Percentiles rank a stretch among this genome's conserved stretches.
phyloP scores from a whole-genome alignment of 306 rosid genomes.

The Prunus fruticosa region DNA sequence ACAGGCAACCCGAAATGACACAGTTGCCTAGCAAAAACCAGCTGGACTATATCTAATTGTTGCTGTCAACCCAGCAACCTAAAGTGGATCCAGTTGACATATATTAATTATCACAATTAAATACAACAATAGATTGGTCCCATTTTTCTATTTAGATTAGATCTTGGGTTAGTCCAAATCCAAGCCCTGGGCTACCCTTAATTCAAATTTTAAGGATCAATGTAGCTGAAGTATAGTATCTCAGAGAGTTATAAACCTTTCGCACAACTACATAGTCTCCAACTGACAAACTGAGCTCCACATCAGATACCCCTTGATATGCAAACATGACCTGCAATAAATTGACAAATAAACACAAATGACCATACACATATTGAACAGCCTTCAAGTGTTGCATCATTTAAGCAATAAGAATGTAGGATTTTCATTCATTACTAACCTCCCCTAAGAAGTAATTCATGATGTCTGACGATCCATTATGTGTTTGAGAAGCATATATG shows the following conservation, averaged over 20 bases:
- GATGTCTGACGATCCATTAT: conserved; percentile 68
- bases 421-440: conserved; percentile 38
- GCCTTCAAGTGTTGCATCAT: conserved; percentile 5
- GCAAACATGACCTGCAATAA: conserved; percentile 68
- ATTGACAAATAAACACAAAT: conserved; percentile 16
- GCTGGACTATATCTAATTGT: not conserved
- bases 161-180: not conserved
- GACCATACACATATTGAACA: not conserved
- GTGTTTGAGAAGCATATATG: conserved; percentile 63
- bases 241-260: conserved; percentile 52
- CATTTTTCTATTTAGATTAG: not conserved
- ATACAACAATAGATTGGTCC: not conserved
- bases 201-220: not conserved
- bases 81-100: not conserved
- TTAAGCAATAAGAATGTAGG: not conserved
- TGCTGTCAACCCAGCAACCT: not conserved
- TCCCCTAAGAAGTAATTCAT: conserved; percentile 91
- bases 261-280: conserved; percentile 89
- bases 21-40: conserved; percentile 4
- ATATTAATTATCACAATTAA: not conserved
- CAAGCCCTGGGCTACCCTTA: not conserved
- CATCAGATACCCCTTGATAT: conserved; percentile 76
- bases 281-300: conserved; percentile 75
- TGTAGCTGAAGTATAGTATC: conserved; percentile 10
- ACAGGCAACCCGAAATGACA: not conserved